These are phyloP conservation scores for Vaccinium vitisidaea DNA, from an alignment of 148 eudicot species.

Conservation along the genomic window DNA sequence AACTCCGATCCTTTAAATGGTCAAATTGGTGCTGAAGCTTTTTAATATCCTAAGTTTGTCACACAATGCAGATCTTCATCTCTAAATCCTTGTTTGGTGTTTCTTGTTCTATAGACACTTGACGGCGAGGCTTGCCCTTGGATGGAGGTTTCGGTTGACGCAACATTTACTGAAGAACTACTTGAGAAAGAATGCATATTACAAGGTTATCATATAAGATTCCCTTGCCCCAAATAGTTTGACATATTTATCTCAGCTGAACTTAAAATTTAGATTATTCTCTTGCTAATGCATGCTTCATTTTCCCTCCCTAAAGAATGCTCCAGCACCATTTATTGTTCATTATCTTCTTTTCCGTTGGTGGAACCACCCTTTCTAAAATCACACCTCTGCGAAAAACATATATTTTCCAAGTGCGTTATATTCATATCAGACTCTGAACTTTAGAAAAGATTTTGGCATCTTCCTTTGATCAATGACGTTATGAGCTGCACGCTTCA, in stretches of 20 bases:
- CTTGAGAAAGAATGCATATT: constrained; percentile 85
- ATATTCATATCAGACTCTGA: background rate
- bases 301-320: constrained; percentile 9
- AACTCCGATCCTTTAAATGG: background rate
- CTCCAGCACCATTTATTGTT: background rate
- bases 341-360: background rate
- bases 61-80: background rate
- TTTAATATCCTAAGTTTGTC: background rate
- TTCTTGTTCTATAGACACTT: constrained; percentile 57
- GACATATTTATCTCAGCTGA: background rate
- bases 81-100: constrained; percentile 7
- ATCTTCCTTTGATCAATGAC: background rate
- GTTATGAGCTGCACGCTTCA: background rate
- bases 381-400: background rate
- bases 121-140: constrained; percentile 81
- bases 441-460: constrained; percentile 12
- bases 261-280: constrained; percentile 10
- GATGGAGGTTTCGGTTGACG: constrained; percentile 93
- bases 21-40: background rate
- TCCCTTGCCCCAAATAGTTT: background rate
- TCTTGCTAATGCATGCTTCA: background rate
- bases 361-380: background rate
- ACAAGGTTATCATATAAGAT: constrained; percentile 52
- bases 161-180: constrained; percentile 78
- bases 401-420: background rate